phyloP scores from a whole-genome alignment of 1,284 basidiomycete genomes.

The Apiotrichum gamsii region DNA sequence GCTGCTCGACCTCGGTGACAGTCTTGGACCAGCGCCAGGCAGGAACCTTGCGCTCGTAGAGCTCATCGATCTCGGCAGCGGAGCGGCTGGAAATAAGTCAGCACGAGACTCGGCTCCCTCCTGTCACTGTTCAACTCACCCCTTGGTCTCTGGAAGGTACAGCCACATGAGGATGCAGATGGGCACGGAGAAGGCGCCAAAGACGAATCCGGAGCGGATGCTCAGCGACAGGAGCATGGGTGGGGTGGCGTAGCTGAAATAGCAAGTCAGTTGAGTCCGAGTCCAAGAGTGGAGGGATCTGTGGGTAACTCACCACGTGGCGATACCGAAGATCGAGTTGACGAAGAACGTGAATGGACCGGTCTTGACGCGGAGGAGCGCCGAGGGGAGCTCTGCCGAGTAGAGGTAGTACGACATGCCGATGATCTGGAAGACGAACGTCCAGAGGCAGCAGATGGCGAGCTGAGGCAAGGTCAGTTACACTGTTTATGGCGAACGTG shows the following conservation, averaged over 20 bases:
- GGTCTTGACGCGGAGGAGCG: conserved; percentile 19
- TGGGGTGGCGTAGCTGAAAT: conserved; percentile 20
- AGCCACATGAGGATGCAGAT: conserved; percentile 23
- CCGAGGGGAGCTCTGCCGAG: conserved; percentile 24
- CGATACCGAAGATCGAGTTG: conserved; percentile 4
- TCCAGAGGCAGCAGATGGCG: conserved; percentile 11
- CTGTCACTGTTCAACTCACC: conserved; percentile 6
- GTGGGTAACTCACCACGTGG: conserved; percentile 10
- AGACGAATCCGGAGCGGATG: conserved; percentile 22
- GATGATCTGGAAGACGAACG: conserved; percentile 15
- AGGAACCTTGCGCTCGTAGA: conserved; percentile 40
- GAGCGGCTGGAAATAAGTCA: conserved; percentile 2
- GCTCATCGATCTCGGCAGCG: conserved; percentile 38
- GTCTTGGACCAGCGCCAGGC: conserved; percentile 41
- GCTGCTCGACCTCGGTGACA: conserved; percentile 20
- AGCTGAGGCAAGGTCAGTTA: neutral
- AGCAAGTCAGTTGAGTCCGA: neutral
- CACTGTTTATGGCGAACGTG: neutral
- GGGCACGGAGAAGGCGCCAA: conserved; percentile 18
- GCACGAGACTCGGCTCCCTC: neutral
- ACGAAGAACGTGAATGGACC: conserved; percentile 5
- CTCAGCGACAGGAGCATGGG: conserved; percentile 20
- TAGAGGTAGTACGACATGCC: conserved; percentile 22
- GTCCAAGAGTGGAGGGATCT: neutral
- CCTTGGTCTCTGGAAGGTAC: conserved; percentile 29